Conservation (phyloP, 345 rosid species). For the Pugionium cornutum region DNA sequence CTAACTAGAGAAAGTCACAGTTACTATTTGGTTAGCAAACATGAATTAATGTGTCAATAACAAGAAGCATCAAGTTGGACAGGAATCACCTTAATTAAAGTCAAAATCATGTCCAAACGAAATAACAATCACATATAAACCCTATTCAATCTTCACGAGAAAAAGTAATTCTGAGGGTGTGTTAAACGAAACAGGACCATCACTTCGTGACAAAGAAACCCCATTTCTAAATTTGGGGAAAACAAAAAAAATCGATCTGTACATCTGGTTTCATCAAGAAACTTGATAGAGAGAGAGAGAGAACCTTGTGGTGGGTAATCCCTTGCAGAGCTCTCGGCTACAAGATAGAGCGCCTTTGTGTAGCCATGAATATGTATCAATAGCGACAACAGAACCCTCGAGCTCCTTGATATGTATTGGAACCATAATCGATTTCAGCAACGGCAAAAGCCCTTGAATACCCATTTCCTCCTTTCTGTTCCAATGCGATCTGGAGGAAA, state of each 20-base stretch:
- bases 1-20: neutral
- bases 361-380: slow-evolving; percentile 96
- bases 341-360: slow-evolving; percentile 48
- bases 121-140: neutral
- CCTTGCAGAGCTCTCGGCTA: slow-evolving; percentile 45
- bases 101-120: neutral
- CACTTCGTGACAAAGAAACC: slow-evolving; percentile 3
- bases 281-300: slow-evolving; percentile 9
- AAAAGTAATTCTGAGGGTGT: slow-evolving; percentile 1
- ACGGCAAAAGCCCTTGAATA: slow-evolving; percentile 80
- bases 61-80: neutral
- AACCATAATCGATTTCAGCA: slow-evolving; percentile 77
- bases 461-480: slow-evolving; percentile 30
- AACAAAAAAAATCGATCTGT: slow-evolving; percentile 11
- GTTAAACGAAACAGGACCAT: neutral
- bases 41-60: slow-evolving; percentile 6
- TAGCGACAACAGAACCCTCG: slow-evolving; percentile 75
- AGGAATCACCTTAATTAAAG: neutral
- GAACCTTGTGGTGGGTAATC: slow-evolving; percentile 43
- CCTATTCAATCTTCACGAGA: neutral
- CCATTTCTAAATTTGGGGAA: slow-evolving; percentile 15
- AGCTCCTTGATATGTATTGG: slow-evolving; percentile 75
- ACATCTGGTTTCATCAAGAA: neutral
- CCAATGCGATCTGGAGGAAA: neutral
- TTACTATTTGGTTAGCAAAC: neutral